Conservation (phyloP, 371 early-diverging fungal species). For the Mucor plumbeus region DNA sequence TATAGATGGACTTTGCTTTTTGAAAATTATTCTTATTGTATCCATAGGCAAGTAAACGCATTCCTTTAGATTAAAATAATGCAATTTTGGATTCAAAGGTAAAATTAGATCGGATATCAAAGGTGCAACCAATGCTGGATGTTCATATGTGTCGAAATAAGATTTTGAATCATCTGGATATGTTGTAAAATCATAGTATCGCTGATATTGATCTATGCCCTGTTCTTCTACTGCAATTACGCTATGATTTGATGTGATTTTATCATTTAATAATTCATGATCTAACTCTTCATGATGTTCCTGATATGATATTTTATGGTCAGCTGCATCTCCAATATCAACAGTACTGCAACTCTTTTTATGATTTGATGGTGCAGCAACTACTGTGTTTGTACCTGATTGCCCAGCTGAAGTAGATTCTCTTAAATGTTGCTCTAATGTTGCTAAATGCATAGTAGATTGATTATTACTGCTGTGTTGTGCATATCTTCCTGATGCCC, state of each 20-base stretch:
- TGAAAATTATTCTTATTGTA: not conserved
- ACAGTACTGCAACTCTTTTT: conserved; percentile 11
- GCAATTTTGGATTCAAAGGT: conserved; percentile 17
- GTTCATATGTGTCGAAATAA: conserved; percentile 31
- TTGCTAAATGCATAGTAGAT: conserved; percentile 12
- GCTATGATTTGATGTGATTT: not conserved
- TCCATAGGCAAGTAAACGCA: conserved; percentile 28
- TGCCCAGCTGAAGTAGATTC: not conserved
- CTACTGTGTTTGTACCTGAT: not conserved
- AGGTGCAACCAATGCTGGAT: conserved; percentile 35
- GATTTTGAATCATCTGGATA: conserved; percentile 36
- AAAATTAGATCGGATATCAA: conserved; percentile 25
- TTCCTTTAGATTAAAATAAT: conserved; percentile 31
- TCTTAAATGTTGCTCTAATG: conserved; percentile 7
- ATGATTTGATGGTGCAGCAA: not conserved
- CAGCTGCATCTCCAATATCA: not conserved
- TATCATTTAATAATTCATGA: not conserved
- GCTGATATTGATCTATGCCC: not conserved
- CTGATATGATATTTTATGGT: not conserved
- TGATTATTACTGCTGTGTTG: conserved; percentile 17
- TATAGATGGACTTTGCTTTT: not conserved
- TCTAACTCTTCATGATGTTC: not conserved
- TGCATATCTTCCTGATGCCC: conserved; percentile 42
- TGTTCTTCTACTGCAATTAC: not conserved
- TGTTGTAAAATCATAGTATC: conserved; percentile 18